Percentiles rank a stretch among this genome's conserved stretches.
These are phyloP conservation scores for Nothophaeocryptopus gaeumannii DNA, from an alignment of 2,329 filamentous ascomycete genomes.

Conservation along the genomic window DNA sequence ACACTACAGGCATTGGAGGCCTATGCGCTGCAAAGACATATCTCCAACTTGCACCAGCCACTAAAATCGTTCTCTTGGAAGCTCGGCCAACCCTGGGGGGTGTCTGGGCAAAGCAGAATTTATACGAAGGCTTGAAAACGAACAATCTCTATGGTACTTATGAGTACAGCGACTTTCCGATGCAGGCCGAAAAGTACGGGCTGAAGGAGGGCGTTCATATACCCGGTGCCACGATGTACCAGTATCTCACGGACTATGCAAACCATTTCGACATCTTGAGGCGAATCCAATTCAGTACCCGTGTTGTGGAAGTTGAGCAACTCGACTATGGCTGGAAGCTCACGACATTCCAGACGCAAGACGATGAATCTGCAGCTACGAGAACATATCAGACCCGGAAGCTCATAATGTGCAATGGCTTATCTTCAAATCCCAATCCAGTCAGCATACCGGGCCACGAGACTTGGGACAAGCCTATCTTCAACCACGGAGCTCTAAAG, in stretches of 20 bases:
- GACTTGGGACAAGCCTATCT: slow-evolving; percentile 50
- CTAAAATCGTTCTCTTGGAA: slow-evolving; percentile 10
- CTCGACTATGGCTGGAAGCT: slow-evolving; percentile 17
- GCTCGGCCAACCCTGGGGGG: slow-evolving; percentile 53
- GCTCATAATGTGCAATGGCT: slow-evolving; percentile 60
- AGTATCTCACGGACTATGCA: slow-evolving; percentile 57
- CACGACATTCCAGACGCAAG: not conserved
- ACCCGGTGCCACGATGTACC: slow-evolving; percentile 54
- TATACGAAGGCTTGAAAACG: slow-evolving; percentile 66
- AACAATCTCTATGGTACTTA: slow-evolving; percentile 73
- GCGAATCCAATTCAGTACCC: slow-evolving; percentile 49
- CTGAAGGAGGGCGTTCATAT: slow-evolving; percentile 56
- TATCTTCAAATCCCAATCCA: slow-evolving; percentile 56
- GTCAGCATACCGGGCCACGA: slow-evolving; percentile 50
- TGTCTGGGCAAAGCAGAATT: slow-evolving; percentile 64
- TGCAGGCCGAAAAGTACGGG: slow-evolving; percentile 46
- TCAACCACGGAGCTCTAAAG: slow-evolving; percentile 56
- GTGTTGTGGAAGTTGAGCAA: slow-evolving; percentile 49
- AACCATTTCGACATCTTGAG: slow-evolving; percentile 50
- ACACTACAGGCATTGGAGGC: slow-evolving; percentile 10
- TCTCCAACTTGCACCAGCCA: slow-evolving; percentile 5
- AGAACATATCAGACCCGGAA: slow-evolving; percentile 36
- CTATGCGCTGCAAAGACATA: slow-evolving; percentile 15
- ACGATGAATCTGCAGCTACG: not conserved
- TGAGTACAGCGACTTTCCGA: slow-evolving; percentile 70